Base-by-base conservation (phyloP, 2,329 filamentous ascomycete species). In the Cytospora paraplurivora region DNA sequence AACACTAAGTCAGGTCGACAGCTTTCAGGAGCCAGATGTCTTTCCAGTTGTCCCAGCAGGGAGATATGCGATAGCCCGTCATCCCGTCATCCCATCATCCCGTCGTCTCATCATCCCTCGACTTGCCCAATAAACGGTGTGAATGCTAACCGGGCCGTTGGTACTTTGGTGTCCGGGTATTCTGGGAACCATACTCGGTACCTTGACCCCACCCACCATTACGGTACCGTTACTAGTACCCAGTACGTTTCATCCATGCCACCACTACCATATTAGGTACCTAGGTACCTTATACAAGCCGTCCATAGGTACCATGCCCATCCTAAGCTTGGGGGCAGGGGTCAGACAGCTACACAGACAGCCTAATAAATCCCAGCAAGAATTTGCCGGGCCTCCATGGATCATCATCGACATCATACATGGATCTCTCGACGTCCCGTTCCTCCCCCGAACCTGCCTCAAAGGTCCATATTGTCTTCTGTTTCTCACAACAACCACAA, bases 391-490 rank as follows among this genome's bases (percentile, higher is more conserved):
- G 38, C n/a, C 38, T n/a, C 38, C 38, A 44, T 17, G 38, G 7
- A 50, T 34, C 52, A 41, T 51, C 58, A 61, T 55, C 58, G 58
- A 61, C 58, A 61, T 61, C 58, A n/a, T n/a, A n/a, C n/a, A n/a
- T n/a, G n/a, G n/a, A 61, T 55, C 58, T 55, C 32, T 60, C 44
- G 50, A 53, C 35, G 35, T 21, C 49, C 37, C 37, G 34, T 33
- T 50, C 58, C 52, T 38, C 35, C 35, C 57, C 41, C 35, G 19
- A 44, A n/a, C 35, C 50, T 32, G 49, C 58, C 57, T 37, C 58
- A 47, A 15, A 27, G 13, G 10, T 51, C 51, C 51, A 17, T 44
- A 61, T 47, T 37, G 37, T 54, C 32, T 41, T 47, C 58, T 44
- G 51, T 60, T 52, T 50, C 58, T 60, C 58, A 41, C 51, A 60